Evolutionary conservation across 164 flowering plant species (phyloP).

Genomic region (Platanus orientalis): DNA sequence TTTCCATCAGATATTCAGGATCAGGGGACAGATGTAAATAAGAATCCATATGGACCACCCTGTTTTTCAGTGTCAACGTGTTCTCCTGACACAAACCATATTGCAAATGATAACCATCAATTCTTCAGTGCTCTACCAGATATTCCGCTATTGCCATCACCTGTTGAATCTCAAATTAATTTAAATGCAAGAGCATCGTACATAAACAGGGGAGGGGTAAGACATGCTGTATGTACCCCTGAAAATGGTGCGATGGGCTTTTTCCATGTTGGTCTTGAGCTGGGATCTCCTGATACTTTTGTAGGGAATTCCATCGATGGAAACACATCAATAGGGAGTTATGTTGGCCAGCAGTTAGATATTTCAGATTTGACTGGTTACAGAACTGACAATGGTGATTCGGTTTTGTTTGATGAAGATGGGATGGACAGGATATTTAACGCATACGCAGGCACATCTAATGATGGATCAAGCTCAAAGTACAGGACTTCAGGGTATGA

Average conservation of each 20-base stretch:
- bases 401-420: slow-evolving; percentile 16
- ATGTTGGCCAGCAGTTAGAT: slow-evolving; percentile 15
- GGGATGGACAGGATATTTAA: slow-evolving; percentile 9
- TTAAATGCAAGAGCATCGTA: background rate
- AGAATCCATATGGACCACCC: background rate
- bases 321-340: slow-evolving; percentile 10
- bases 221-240: background rate
- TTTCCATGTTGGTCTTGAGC: background rate
- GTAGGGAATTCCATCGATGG: slow-evolving; percentile 12
- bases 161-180: slow-evolving; percentile 7
- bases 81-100: background rate
- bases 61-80: background rate
- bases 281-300: slow-evolving; percentile 13
- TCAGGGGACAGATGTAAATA: slow-evolving; percentile 8
- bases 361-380: slow-evolving; percentile 18
- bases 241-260: slow-evolving; percentile 1
- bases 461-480: slow-evolving; percentile 16
- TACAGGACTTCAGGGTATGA: slow-evolving; percentile 8
- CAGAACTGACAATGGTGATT: slow-evolving; percentile 9
- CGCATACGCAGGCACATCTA: slow-evolving; percentile 4
- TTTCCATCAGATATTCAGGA: slow-evolving; percentile 5
- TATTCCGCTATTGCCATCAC: slow-evolving; percentile 1
- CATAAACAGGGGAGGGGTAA: slow-evolving; percentile 3
- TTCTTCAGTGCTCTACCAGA: background rate
- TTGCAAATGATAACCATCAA: background rate